Percentiles rank a stretch among this genome's conserved stretches.
Conservation (phyloP, 2,329 filamentous ascomycete genomes). For the Stachybotrys chartarum region DNA sequence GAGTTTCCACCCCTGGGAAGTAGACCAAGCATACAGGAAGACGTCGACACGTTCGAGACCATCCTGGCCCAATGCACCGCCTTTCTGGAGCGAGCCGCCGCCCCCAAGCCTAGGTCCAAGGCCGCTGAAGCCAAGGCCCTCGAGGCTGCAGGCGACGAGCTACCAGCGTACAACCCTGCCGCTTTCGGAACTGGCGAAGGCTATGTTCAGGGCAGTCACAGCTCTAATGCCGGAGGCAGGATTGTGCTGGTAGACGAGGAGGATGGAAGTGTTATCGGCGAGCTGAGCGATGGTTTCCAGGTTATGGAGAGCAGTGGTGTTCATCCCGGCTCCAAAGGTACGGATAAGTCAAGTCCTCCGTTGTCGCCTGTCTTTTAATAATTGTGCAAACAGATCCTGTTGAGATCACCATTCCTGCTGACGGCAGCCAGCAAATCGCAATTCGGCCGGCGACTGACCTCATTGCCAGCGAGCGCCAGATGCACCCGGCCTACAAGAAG, state of each 20-base stretch:
- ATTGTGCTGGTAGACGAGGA: constrained; percentile 95
- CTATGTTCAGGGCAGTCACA: constrained; percentile 59
- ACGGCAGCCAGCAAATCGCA: constrained; percentile 56
- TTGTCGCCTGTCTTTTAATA: background rate
- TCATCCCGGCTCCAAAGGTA: constrained; percentile 86
- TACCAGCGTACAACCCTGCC: constrained; percentile 70
- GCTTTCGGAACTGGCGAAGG: constrained; percentile 74
- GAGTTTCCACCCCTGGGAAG: constrained; percentile 74
- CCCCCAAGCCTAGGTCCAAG: constrained; percentile 36
- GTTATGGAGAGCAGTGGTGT: constrained; percentile 71
- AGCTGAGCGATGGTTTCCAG: constrained; percentile 75
- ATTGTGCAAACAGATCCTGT: constrained; percentile 52
- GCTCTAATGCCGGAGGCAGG: constrained; percentile 50
- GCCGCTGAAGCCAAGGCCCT: constrained; percentile 30
- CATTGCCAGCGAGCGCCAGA: constrained; percentile 62
- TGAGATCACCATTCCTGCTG: constrained; percentile 65
- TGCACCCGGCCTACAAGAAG: constrained; percentile 87
- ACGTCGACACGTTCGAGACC: constrained; percentile 93
- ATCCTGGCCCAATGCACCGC: constrained; percentile 97
- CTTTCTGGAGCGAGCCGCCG: constrained; percentile 77
- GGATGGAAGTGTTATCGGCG: constrained; percentile 89
- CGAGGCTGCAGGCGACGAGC: constrained; percentile 33
- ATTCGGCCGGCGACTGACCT: constrained; percentile 49
- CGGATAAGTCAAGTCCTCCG: constrained; percentile 14
- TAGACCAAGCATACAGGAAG: constrained; percentile 74